Percentiles rank a stretch among this genome's conserved stretches.
Conservation (phyloP, 148 eudicot genomes). For the Cornus florida region DNA sequence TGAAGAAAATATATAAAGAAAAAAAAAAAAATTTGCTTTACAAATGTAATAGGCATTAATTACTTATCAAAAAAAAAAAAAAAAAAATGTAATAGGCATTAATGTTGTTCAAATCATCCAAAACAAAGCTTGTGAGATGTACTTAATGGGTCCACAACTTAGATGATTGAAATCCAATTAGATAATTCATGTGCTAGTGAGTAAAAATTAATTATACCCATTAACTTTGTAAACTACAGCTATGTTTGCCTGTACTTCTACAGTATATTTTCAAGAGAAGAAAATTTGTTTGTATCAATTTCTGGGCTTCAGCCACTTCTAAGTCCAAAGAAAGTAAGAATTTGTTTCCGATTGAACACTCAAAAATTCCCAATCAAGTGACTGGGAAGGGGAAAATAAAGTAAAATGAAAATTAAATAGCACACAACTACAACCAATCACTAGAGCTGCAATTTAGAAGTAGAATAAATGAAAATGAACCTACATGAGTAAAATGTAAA, state of each 20-base stretch:
- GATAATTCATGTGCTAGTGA: background rate
- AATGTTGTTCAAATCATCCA: background rate
- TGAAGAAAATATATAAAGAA: too few species aligned
- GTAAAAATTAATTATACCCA: background rate
- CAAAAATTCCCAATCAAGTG: background rate
- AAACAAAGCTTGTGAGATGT: background rate
- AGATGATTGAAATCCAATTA: background rate
- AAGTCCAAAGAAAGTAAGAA: background rate
- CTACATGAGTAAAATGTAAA: background rate
- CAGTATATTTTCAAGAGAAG: background rate
- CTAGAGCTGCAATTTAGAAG: background rate
- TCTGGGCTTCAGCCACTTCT: background rate
- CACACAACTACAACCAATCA: background rate
- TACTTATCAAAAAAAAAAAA: too few species aligned
- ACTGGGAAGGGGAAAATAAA: background rate
- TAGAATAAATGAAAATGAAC: constrained; percentile 2
- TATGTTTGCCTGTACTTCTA: background rate
- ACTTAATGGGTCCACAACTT: background rate
- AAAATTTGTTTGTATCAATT: too few species aligned
- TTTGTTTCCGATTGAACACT: background rate
- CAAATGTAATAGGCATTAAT: too few species aligned
- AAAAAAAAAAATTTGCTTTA: too few species aligned
- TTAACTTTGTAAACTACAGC: background rate
- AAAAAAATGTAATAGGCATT: too few species aligned
- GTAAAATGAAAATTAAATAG: background rate